These are phyloP conservation scores for Aspergillus terreus DNA, from an alignment of 2,329 filamentous ascomycete genomes.

Conservation along the genomic window DNA sequence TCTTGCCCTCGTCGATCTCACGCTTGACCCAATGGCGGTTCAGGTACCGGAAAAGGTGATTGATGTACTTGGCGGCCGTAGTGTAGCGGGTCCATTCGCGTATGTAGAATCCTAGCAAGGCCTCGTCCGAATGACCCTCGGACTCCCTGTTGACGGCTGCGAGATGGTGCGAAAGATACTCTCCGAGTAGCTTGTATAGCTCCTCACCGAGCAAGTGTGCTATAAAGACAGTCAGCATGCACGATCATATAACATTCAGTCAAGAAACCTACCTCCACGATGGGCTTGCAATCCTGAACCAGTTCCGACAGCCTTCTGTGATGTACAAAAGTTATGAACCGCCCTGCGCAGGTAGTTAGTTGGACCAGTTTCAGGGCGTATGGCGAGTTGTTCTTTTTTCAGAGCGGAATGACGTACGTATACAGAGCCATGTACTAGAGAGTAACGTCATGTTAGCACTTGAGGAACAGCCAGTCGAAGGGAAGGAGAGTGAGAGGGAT, in stretches of 20 bases:
- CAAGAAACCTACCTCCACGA: conserved; percentile 62
- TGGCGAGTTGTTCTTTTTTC: not conserved
- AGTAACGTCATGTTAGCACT: conserved; percentile 11
- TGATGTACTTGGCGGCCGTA: conserved; percentile 92
- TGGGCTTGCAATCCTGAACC: conserved; percentile 53
- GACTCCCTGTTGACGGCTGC: conserved; percentile 67
- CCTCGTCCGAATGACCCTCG: conserved; percentile 80
- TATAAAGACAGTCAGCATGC: conserved; percentile 34
- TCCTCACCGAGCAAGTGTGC: conserved; percentile 95
- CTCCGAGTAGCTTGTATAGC: conserved; percentile 84
- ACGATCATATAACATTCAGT: not conserved
- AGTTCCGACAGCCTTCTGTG: conserved; percentile 81
- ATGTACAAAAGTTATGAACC: conserved; percentile 98
- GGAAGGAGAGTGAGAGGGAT: conserved; percentile 6
- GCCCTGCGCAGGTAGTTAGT: conserved; percentile 50
- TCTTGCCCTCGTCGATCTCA: conserved; percentile 98
- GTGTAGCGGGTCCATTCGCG: conserved; percentile 96
- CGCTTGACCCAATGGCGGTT: conserved; percentile 99
- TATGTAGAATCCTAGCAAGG: conserved; percentile 88
- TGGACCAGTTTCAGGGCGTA: conserved; percentile 21
- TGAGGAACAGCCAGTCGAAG: not conserved
- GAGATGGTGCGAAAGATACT: conserved; percentile 78
- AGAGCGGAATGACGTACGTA: conserved; percentile 55
- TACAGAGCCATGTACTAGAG: conserved; percentile 89
- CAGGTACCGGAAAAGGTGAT: conserved; percentile 92